These are phyloP conservation scores for Candida quercuum DNA, from an alignment of 805 yeast species.

Conservation along the genomic window DNA sequence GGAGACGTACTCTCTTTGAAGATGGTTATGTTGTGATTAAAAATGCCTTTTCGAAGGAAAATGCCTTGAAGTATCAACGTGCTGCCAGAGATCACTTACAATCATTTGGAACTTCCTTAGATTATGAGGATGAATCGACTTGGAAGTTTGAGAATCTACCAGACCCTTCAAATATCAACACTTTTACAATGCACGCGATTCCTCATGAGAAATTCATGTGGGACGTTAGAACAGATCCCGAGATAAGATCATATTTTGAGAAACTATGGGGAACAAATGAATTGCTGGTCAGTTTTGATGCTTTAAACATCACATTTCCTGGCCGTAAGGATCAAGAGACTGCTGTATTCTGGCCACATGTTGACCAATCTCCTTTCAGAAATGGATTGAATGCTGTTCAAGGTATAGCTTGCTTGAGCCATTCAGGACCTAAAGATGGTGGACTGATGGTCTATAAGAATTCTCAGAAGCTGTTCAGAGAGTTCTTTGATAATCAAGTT, in stretches of 20 bases:
- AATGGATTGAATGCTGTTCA: constrained; percentile 22
- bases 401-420: constrained; percentile 21
- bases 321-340: constrained; percentile 11
- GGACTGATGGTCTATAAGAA: constrained; percentile 22
- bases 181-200: constrained; percentile 12
- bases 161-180: constrained; percentile 9
- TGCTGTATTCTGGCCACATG: constrained; percentile 22
- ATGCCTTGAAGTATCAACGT: constrained; percentile 17
- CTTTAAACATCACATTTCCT: constrained; percentile 23
- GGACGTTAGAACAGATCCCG: constrained; percentile 24
- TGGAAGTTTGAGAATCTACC: constrained; percentile 24
- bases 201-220: constrained; percentile 26
- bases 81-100: constrained; percentile 18
- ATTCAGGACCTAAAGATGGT: constrained; percentile 9
- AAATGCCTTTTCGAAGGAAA: constrained; percentile 18
- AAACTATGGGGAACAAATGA: constrained; percentile 26
- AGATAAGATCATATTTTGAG: constrained; percentile 20
- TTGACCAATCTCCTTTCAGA: constrained; percentile 26
- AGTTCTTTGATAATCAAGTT: constrained; percentile 20
- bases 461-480: constrained; percentile 14
- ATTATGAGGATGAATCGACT: constrained; percentile 18
- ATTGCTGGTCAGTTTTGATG: constrained; percentile 26
- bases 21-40: constrained; percentile 24
- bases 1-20: constrained; percentile 6
- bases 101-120: constrained; percentile 16